phyloP scores from a whole-genome alignment of 2,329 filamentous ascomycete species.

The Iodosphaeria phyllophila region DNA sequence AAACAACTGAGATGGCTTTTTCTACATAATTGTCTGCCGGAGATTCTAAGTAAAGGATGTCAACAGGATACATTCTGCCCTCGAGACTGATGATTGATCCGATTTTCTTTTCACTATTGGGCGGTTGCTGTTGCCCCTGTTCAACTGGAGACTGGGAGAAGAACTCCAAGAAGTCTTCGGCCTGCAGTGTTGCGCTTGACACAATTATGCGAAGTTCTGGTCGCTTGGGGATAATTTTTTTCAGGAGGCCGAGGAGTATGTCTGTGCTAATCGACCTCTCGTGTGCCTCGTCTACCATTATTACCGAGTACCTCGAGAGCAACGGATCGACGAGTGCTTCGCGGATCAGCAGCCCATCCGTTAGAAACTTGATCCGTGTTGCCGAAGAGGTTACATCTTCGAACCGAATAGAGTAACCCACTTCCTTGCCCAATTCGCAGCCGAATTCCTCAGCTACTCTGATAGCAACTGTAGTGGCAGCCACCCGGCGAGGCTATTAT shows the following conservation, averaged over 20 bases:
- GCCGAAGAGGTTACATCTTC: constrained; percentile 77
- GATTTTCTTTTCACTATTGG: constrained; percentile 8
- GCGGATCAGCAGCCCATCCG: constrained; percentile 75
- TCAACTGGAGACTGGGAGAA: constrained; percentile 29
- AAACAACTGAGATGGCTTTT: constrained; percentile 61
- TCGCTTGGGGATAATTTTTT: constrained; percentile 70
- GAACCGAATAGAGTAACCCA: constrained; percentile 82
- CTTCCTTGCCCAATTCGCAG: constrained; percentile 73
- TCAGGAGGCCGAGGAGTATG: constrained; percentile 71
- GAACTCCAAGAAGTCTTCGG: constrained; percentile 68
- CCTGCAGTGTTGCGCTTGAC: constrained; percentile 85
- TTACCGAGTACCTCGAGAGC: constrained; percentile 76
- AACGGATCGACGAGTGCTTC: constrained; percentile 89
- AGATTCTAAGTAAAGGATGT: constrained; percentile 60
- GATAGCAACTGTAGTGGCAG: constrained; percentile 74
- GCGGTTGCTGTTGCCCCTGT: too few relatives aligned
- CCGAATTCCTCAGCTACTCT: constrained; percentile 80
- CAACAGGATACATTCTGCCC: constrained; percentile 75
- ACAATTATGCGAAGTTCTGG: constrained; percentile 74
- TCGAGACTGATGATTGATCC: constrained; percentile 65
- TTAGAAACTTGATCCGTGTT: constrained; percentile 88
- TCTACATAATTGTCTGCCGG: constrained; percentile 79
- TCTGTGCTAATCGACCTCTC: constrained; percentile 88
- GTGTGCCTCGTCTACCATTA: constrained; percentile 97
- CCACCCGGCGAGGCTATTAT: constrained; percentile 63